Evolutionary conservation across 306 rosid species (phyloP).

Genomic region (Lithocarpus polystachyus): DNA sequence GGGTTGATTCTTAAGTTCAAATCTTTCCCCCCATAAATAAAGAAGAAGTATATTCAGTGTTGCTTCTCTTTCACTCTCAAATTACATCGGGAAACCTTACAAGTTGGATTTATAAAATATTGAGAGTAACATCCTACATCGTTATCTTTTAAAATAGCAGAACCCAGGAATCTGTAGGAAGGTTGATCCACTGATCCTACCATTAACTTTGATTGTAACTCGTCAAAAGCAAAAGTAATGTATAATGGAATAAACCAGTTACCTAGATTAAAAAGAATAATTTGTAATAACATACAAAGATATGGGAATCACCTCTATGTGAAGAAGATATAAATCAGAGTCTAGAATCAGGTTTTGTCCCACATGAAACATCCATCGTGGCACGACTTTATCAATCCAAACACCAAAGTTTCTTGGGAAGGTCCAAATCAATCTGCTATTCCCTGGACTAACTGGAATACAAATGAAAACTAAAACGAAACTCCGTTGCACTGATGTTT

Average conservation of each 20-base stretch:
- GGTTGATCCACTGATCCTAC: background rate
- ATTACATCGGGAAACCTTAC: background rate
- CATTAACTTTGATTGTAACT: too few relatives aligned
- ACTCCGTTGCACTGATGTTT: constrained; percentile 35
- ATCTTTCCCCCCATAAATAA: background rate
- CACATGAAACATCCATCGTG: constrained; percentile 88
- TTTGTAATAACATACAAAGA: constrained; percentile 1
- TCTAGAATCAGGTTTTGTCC: constrained; percentile 79
- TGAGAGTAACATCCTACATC: background rate
- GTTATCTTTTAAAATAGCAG: background rate
- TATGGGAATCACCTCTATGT: constrained; percentile 65
- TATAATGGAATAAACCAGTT: constrained; percentile 8
- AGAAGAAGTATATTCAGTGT: background rate
- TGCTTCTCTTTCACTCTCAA: background rate
- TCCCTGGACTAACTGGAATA: constrained; percentile 88
- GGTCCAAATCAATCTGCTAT: constrained; percentile 86
- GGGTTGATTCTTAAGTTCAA: background rate
- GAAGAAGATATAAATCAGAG: constrained; percentile 94
- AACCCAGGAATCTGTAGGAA: background rate
- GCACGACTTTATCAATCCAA: constrained; percentile 74
- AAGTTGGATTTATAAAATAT: background rate
- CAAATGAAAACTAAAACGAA: constrained; percentile 58
- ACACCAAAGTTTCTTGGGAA: constrained; percentile 78
- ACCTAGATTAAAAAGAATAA: background rate
- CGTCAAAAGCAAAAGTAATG: too few relatives aligned